Percentiles rank a stretch among this genome's conserved stretches.
Conservation (phyloP, 805 yeast species). For the Lachancea mirantina region DNA sequence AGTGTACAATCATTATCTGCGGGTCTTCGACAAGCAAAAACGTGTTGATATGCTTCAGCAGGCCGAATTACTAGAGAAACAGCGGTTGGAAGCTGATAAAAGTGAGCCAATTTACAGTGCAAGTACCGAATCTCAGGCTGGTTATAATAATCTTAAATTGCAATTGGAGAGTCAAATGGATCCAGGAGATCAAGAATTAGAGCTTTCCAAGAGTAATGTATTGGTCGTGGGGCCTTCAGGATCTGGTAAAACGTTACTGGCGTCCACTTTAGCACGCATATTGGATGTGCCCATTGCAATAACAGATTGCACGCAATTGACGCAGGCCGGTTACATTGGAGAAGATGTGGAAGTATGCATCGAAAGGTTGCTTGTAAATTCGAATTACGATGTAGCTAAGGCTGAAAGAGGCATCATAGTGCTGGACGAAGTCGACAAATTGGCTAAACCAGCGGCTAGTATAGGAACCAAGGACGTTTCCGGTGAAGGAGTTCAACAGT, state of each 20-base stretch:
- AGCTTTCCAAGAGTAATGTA: constrained; percentile 49
- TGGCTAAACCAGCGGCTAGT: constrained; percentile 42
- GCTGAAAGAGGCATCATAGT: constrained; percentile 55
- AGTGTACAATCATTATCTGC: constrained; percentile 49
- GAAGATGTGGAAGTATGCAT: constrained; percentile 56
- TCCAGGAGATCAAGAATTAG: constrained; percentile 34
- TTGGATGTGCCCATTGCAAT: constrained; percentile 52
- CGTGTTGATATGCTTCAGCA: constrained; percentile 26
- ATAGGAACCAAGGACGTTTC: constrained; percentile 51
- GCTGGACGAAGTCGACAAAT: constrained; percentile 52
- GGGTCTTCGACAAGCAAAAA: constrained; percentile 38
- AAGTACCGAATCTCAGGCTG: constrained; percentile 29
- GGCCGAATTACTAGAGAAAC: constrained; percentile 17
- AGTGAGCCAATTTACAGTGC: constrained; percentile 17
- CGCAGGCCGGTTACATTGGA: constrained; percentile 61
- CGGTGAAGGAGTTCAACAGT: constrained; percentile 62
- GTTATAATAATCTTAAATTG: constrained; percentile 23
- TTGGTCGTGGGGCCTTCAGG: constrained; percentile 55
- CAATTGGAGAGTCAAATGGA: constrained; percentile 26
- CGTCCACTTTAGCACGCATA: constrained; percentile 45
- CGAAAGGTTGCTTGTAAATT: constrained; percentile 42
- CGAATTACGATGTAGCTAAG: constrained; percentile 44
- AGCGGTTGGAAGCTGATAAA: constrained; percentile 21
- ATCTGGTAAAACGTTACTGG: constrained; percentile 53
- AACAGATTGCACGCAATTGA: constrained; percentile 54